phyloP scores from a whole-genome alignment of 495 filamentous ascomycete species.

The Tuber microsphaerosporum region DNA sequence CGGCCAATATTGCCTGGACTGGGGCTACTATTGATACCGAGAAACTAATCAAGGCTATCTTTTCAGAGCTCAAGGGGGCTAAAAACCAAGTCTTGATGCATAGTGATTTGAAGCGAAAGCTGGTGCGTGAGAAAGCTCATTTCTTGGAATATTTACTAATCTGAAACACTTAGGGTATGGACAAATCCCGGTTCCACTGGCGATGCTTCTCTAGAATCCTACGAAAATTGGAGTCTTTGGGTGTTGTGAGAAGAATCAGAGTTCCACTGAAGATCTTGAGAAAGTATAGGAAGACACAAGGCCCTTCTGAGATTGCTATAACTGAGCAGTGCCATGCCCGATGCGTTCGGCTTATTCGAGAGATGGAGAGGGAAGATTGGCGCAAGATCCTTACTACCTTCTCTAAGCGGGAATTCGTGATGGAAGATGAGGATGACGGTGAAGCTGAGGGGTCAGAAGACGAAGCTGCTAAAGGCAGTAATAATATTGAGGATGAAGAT shows the following conservation, averaged over 20 bases:
- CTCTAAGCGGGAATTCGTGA: constrained; percentile 29
- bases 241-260: constrained; percentile 60
- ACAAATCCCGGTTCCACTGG: constrained; percentile 56
- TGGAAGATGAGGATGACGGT: constrained; percentile 44
- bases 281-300: constrained; percentile 36
- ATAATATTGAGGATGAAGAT: constrained; percentile 44
- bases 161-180: constrained; percentile 42
- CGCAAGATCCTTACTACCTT: constrained; percentile 50
- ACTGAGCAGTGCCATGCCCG: constrained; percentile 38
- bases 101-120: constrained; percentile 56
- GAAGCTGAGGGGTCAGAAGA: constrained; percentile 43
- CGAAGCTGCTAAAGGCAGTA: constrained; percentile 27
- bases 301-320: constrained; percentile 28
- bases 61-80: constrained; percentile 47
- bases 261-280: constrained; percentile 52
- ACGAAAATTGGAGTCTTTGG: constrained; percentile 61
- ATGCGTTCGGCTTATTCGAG: constrained; percentile 67
- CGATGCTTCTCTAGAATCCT: constrained; percentile 60
- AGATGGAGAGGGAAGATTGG: constrained; percentile 61
- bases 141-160: constrained; percentile 16
- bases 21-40: constrained; percentile 49
- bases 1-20: constrained; percentile 46
- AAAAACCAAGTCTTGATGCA: constrained; percentile 47
- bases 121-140: constrained; percentile 44
- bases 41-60: constrained; percentile 46